A percentile compares a stretch with the other conserved stretches of the same genome.
These are phyloP conservation scores for Phytophthora lateralis DNA, from an alignment of 352 stramenopile species.

Conservation along the genomic window DNA sequence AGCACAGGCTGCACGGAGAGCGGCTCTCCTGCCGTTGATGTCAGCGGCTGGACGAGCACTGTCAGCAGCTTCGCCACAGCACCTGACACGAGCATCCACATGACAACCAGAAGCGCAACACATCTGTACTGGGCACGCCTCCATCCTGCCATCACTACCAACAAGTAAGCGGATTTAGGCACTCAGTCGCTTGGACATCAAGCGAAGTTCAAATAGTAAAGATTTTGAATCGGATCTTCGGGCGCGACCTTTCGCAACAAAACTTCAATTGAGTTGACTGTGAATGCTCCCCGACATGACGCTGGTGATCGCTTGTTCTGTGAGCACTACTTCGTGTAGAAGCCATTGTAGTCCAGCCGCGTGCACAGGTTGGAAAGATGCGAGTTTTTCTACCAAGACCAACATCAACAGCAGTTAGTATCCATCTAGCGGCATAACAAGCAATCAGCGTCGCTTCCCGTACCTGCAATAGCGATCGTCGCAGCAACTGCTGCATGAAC, in stretches of 20 bases:
- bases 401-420: conserved; percentile 7
- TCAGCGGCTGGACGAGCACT: conserved; percentile 72
- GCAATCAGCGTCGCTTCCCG: neutral
- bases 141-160: conserved; percentile 36
- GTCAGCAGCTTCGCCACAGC: conserved; percentile 44
- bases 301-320: no score
- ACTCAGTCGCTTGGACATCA: conserved; percentile 27
- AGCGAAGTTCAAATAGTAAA: conserved; percentile 21
- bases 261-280: neutral
- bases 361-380: conserved; percentile 72
- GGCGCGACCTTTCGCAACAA: conserved; percentile 30
- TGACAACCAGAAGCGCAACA: conserved; percentile 5
- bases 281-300: no score
- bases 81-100: conserved; percentile 9
- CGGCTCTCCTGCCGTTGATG: conserved; percentile 63
- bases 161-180: conserved; percentile 5
- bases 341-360: conserved; percentile 68
- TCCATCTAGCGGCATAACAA: neutral
- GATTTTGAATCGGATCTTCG: conserved; percentile 39
- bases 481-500: conserved; percentile 90
- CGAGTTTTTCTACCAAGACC: conserved; percentile 55
- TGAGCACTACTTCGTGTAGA: conserved; percentile 61
- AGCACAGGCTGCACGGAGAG: conserved; percentile 69
- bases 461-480: conserved; percentile 84
- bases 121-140: conserved; percentile 1